phyloP scores from a whole-genome alignment of 1,139 yeast genomes.

The Komagataea norvegica region DNA sequence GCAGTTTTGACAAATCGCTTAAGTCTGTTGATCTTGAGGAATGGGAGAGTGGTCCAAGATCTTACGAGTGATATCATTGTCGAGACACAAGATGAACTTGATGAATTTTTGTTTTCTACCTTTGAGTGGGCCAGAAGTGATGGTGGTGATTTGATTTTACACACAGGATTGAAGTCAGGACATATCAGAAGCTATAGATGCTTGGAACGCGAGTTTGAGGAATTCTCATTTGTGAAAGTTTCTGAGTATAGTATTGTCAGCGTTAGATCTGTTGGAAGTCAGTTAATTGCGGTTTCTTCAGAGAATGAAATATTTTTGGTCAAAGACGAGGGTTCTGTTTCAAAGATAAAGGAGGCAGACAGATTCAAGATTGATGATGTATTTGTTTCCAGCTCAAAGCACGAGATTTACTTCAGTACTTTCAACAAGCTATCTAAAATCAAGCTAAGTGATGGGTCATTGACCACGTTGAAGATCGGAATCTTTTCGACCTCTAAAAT shows the following conservation, averaged over 20 bases:
- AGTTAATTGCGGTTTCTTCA: constrained; percentile 13
- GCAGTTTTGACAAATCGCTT: constrained; percentile 19
- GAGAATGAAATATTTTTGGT: constrained; percentile 17
- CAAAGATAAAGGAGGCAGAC: constrained; percentile 11
- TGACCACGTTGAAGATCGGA: constrained; percentile 7
- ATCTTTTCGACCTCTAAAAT: constrained; percentile 12
- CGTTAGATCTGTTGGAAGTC: constrained; percentile 7
- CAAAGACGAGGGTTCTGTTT: not conserved
- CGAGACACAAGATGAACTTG: constrained; percentile 15
- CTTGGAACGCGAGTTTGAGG: not conserved
- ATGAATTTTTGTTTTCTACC: constrained; percentile 14
- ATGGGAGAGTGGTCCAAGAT: constrained; percentile 14
- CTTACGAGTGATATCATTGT: constrained; percentile 9
- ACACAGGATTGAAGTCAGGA: constrained; percentile 23
- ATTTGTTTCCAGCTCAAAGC: not conserved
- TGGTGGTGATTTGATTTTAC: constrained; percentile 7
- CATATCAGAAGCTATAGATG: constrained; percentile 9
- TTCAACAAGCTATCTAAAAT: constrained; percentile 11
- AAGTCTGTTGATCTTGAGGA: constrained; percentile 15
- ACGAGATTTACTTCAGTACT: constrained; percentile 2
- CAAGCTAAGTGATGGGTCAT: not conserved
- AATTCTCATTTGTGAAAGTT: constrained; percentile 3
- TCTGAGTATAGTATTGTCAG: constrained; percentile 10
- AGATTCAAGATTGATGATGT: constrained; percentile 22
- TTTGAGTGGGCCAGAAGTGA: constrained; percentile 17